Conservation (phyloP, 1,284 basidiomycete species). For the Trichosporon sp. region DNA sequence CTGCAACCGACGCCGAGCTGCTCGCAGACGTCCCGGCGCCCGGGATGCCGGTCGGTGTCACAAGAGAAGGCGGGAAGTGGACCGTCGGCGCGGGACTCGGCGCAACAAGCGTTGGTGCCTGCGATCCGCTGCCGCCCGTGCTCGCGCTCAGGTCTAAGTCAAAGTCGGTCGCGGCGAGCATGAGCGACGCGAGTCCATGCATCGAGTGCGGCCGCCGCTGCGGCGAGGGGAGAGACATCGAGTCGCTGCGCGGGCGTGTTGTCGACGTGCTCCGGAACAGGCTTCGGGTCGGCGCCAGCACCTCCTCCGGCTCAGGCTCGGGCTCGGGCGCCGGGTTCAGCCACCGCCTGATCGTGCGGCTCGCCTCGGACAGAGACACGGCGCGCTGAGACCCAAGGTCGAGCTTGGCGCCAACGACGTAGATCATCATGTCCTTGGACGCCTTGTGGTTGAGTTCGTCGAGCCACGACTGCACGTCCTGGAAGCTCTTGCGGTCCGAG, state of each 20-base stretch:
- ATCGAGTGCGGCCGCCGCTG: constrained; percentile 35
- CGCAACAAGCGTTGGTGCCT: constrained; percentile 24
- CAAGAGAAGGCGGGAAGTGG: constrained; percentile 27
- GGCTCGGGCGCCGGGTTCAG: constrained; percentile 36
- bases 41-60: constrained; percentile 6
- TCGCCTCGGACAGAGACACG: constrained; percentile 48
- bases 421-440: constrained; percentile 53
- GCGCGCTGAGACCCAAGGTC: constrained; percentile 44
- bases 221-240: constrained; percentile 21
- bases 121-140: constrained; percentile 17
- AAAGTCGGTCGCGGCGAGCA: constrained; percentile 28
- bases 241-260: constrained; percentile 24
- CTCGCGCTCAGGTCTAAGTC: constrained; percentile 23
- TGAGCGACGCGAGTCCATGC: constrained; percentile 37
- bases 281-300: constrained; percentile 25
- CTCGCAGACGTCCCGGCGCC: background rate
- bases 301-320: constrained; percentile 19
- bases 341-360: constrained; percentile 44
- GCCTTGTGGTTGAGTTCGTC: constrained; percentile 62
- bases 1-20: background rate
- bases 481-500: constrained; percentile 75
- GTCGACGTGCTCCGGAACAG: constrained; percentile 44
- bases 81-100: constrained; percentile 28
- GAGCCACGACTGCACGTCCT: constrained; percentile 90
- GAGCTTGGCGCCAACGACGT: constrained; percentile 54